Conservation (phyloP, 2,329 filamentous ascomycete genomes). For the Pseudomassariella vexata region DNA sequence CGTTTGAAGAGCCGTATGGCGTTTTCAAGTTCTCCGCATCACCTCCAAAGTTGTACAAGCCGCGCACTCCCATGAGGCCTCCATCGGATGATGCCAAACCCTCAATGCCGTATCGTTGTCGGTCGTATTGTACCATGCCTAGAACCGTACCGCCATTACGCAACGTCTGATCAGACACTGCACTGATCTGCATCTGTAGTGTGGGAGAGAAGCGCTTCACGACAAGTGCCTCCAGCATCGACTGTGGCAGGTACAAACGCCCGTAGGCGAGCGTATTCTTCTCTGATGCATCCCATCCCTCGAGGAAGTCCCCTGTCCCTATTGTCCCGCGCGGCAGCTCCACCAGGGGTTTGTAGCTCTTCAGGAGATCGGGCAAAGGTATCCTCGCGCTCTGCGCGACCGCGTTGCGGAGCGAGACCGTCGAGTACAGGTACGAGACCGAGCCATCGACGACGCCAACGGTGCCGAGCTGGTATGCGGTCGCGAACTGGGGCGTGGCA, state of each 20-base stretch:
- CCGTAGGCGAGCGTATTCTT: constrained; percentile 65
- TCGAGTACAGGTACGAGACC: constrained; percentile 95
- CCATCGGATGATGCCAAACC: constrained; percentile 91
- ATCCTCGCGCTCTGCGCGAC: constrained; percentile 67
- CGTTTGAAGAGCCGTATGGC: no score
- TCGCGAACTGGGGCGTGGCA: constrained; percentile 87
- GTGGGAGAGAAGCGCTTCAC: constrained; percentile 72
- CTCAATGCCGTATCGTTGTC: constrained; percentile 81
- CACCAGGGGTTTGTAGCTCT: constrained; percentile 74
- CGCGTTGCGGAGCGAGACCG: constrained; percentile 64
- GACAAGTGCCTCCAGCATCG: constrained; percentile 80
- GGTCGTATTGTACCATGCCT: constrained; percentile 72
- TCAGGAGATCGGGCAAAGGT: constrained; percentile 70
- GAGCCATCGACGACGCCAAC: constrained; percentile 91
- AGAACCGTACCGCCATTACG: constrained; percentile 72
- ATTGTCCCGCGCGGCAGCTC: constrained; percentile 38
- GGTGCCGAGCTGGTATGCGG: constrained; percentile 85
- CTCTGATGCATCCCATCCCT: constrained; percentile 9
- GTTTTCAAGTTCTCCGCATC: constrained; percentile 43
- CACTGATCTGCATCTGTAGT: constrained; percentile 73
- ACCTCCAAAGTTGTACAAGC: constrained; percentile 89
- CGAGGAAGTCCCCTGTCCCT: constrained; percentile 2
- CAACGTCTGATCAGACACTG: constrained; percentile 66
- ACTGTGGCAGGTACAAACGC: constrained; percentile 75
- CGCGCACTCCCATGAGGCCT: constrained; percentile 77